Evolutionary conservation across 2,329 filamentous ascomycete genomes (phyloP), one percentile per base, ranked within the genome.

Genomic region (Alternaria sp.): DNA sequence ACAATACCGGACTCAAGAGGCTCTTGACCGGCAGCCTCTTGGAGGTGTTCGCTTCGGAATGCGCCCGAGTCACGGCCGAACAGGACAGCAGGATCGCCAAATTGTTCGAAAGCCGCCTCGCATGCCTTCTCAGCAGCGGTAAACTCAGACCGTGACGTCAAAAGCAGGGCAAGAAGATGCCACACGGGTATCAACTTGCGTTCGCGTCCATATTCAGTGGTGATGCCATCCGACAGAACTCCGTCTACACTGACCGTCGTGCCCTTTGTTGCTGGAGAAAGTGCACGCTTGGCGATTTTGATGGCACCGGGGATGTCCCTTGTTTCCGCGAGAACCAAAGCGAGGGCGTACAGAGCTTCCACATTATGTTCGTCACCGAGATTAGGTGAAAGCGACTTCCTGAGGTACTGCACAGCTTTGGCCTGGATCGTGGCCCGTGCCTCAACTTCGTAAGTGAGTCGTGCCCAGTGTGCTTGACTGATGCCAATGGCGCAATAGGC

Each of bases 101-200:
- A 96, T 75, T 97, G 93, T 70, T 97, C 94, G 75, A 98, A 92
- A 4, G 94, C 94, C 25, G 93, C 94, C 76, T 97, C 93, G 71
- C 94, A 98, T 30, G 94, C 91, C 73, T 90, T 90, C 26, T 88
- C 87, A 2, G 96, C 94, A 78, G 92, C 91, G 54, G 88, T 83
- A 72, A 92, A 97, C 66, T 97, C 94, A 69, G 97, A 92, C 67
- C 92, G 89, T 1, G 94, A 93, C 69, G 93, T 97, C 28, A 98
- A 82, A 21, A 98, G 84, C 23, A 99, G 85, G 0, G 93, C 90
- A 50, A 99, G 85, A 15, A 99, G 85, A 82, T 99, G 96, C 94
- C 96, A 97, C 23, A 97, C 81, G 3, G 94, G 90, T 23, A 98
- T 89, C n/a, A 88, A 73, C 65, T 86, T 85, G 54, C 85, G 84